Evolutionary conservation across 345 rosid genomes (phyloP).

Genomic region (Psidium guajava): DNA sequence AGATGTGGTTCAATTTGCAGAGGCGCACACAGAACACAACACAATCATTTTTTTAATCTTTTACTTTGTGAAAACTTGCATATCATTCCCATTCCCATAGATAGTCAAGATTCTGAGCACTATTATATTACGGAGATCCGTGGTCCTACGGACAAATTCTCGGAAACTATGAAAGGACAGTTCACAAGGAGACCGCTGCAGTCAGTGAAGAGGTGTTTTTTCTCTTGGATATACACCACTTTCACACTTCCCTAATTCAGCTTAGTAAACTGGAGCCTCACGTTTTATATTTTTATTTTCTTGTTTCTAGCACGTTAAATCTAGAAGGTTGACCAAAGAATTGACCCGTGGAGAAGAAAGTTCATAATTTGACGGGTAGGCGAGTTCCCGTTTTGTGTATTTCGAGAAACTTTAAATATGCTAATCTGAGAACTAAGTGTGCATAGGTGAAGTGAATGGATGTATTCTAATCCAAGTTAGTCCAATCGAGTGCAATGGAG

Average conservation of each 20-base stretch:
- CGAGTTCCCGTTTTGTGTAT: background rate
- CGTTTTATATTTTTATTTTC: background rate
- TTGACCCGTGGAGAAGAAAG: background rate
- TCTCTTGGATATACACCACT: background rate
- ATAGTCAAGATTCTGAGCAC: no score
- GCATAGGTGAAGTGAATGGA: background rate
- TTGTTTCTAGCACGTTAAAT: background rate
- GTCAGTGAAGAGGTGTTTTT: background rate
- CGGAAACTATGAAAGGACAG: background rate
- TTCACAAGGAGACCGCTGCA: background rate
- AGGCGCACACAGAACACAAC: background rate
- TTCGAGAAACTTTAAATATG: background rate
- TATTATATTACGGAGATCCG: background rate
- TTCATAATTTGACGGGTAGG: background rate
- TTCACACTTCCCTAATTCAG: background rate
- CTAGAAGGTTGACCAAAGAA: background rate
- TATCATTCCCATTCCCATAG: no score
- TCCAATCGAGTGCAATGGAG: background rate
- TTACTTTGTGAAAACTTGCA: no score
- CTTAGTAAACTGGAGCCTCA: background rate
- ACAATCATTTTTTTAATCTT: no score
- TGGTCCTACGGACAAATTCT: background rate
- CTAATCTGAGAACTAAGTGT: background rate
- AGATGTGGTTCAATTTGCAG: background rate
- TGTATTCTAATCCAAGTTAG: background rate